Evolutionary conservation across 371 early-diverging fungal genomes (phyloP).

Genomic region (Rhizopus sp.): DNA sequence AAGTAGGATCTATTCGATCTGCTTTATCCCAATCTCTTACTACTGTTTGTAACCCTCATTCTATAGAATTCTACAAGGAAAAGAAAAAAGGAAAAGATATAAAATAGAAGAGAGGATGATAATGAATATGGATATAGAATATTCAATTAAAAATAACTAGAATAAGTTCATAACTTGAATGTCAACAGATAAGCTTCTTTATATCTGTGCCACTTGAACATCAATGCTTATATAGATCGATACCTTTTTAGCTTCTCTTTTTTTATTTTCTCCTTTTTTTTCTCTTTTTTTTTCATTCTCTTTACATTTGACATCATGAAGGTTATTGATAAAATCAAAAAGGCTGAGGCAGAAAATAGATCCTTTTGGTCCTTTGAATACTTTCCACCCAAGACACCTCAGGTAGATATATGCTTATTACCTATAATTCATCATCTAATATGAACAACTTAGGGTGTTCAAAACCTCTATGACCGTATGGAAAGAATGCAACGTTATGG

Average conservation of each 20-base stretch:
- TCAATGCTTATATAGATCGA: not conserved
- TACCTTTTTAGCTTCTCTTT: not conserved
- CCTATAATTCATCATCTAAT: not conserved
- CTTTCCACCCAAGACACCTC: conserved; percentile 95
- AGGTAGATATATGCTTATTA: conserved; percentile 43
- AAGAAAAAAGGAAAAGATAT: not conserved
- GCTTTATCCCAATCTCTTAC: not conserved
- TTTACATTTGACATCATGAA: conserved; percentile 52
- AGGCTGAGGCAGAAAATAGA: conserved; percentile 70
- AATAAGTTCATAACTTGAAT: no score
- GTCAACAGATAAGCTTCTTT: no score
- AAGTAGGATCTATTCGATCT: not conserved
- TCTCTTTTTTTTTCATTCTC: conserved; percentile 4
- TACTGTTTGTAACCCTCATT: not conserved
- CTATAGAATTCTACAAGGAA: no score
- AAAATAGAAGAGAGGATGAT: not conserved
- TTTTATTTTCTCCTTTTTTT: not conserved
- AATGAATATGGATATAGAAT: no score
- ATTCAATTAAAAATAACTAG: no score
- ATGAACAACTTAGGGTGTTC: conserved; percentile 53
- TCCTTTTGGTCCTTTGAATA: conserved; percentile 94
- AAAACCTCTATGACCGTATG: conserved; percentile 80
- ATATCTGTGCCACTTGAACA: not conserved
- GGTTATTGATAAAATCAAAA: conserved; percentile 75
- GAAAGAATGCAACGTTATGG: conserved; percentile 91